Percentiles rank a stretch among this genome's conserved stretches.
phyloP scores from a whole-genome alignment of 257 asterid species.

The Scutellaria minor region DNA sequence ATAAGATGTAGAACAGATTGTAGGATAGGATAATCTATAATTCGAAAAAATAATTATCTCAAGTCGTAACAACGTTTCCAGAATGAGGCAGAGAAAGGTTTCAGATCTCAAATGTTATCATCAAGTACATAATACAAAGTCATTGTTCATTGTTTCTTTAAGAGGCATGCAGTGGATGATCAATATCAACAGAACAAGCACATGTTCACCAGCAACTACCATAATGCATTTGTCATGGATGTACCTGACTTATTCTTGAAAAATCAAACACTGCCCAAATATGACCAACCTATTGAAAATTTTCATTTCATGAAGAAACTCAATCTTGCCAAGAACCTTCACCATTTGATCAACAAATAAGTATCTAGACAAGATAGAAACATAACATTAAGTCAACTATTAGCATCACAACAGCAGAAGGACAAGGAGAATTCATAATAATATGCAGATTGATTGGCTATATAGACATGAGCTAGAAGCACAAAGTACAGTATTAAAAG shows the following conservation, averaged over 20 bases:
- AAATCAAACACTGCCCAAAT: conserved; percentile 19
- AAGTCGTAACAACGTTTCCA: conserved; percentile 1
- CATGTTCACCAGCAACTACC: conserved; percentile 17
- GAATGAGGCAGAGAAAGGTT: conserved; percentile 10
- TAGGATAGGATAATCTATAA: conserved; percentile 15
- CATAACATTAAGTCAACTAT: conserved; percentile 1
- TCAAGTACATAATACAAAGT: conserved; percentile 7
- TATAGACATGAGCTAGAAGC: conserved; percentile 16
- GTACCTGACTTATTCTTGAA: too few species aligned
- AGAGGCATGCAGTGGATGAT: conserved; percentile 25
- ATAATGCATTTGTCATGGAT: background rate
- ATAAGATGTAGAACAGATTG: conserved; percentile 30
- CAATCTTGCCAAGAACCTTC: background rate
- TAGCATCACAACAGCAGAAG: background rate
- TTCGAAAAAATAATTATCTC: conserved; percentile 1
- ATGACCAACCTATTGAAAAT: conserved; percentile 9
- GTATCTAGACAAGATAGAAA: background rate
- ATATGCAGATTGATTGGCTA: background rate
- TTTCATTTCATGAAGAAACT: conserved; percentile 10
- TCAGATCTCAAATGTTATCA: conserved; percentile 6
- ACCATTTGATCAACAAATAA: background rate
- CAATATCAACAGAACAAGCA: conserved; percentile 6
- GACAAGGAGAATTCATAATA: background rate
- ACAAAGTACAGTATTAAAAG: background rate
- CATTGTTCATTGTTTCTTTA: background rate